A percentile compares a stretch with the other conserved stretches of the same genome.
Evolutionary conservation across 768 basidiomycete species (phyloP).

Genomic region (Leccinum subtestaceum): DNA sequence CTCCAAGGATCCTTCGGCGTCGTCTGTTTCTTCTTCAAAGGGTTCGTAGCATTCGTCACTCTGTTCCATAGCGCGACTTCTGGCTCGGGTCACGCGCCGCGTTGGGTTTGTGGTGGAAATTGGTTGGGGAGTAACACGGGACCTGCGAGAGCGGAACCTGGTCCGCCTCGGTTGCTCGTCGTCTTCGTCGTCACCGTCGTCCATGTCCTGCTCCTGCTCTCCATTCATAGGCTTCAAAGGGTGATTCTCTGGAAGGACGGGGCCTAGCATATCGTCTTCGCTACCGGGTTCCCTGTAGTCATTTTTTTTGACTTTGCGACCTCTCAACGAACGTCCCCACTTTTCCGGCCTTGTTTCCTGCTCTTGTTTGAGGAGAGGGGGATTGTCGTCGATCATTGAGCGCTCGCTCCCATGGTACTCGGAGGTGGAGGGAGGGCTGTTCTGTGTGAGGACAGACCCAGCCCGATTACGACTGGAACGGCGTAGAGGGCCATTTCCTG

Average conservation of each 20-base stretch:
- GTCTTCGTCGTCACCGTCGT: conserved; percentile 35
- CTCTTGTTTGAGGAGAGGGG: conserved; percentile 1
- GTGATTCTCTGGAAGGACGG: conserved; percentile 6
- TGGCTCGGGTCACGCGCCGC: conserved; percentile 26
- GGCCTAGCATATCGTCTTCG: conserved; percentile 38
- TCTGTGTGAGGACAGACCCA: conserved; percentile 22
- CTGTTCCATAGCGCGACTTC: conserved; percentile 29
- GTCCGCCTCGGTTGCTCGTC: conserved; percentile 21
- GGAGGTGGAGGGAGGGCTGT: conserved; percentile 29
- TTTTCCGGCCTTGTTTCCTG: neutral
- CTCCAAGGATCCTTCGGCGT: conserved; percentile 59
- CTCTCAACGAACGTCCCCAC: conserved; percentile 34
- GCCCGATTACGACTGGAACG: conserved; percentile 26
- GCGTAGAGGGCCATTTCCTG: conserved; percentile 14
- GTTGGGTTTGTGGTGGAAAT: neutral
- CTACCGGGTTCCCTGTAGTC: conserved; percentile 45
- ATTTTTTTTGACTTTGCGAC: conserved; percentile 39
- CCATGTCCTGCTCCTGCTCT: conserved; percentile 17
- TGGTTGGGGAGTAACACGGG: conserved; percentile 28
- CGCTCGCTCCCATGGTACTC: conserved; percentile 35
- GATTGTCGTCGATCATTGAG: conserved; percentile 30
- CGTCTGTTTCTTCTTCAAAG: conserved; percentile 46
- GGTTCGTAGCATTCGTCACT: conserved; percentile 54
- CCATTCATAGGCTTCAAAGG: conserved; percentile 22
- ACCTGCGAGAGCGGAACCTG: conserved; percentile 12